Evolutionary conservation across 192 early-diverging fungal species (phyloP).

Genomic region (Rhizophagus clarus): DNA sequence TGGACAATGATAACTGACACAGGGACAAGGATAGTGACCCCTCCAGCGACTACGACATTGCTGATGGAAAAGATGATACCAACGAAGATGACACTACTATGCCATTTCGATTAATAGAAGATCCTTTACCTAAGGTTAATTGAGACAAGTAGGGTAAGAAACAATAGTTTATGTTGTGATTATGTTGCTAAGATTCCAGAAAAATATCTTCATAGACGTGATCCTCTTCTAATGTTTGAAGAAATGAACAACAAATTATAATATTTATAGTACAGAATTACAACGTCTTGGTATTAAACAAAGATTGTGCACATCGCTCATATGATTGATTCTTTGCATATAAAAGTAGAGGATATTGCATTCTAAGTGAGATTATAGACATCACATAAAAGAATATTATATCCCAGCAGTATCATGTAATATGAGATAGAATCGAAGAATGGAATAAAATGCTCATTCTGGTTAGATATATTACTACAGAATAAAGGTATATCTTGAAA

Average conservation of each 20-base stretch:
- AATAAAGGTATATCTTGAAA: not conserved
- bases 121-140: too few relatives aligned
- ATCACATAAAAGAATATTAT: not conserved
- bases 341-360: too few relatives aligned
- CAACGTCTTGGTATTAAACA: not conserved
- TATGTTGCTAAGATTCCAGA: not conserved
- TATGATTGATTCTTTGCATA: too few relatives aligned
- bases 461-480: not conserved
- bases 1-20: too few relatives aligned
- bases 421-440: not conserved
- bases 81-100: too few relatives aligned
- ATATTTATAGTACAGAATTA: slow-evolving; percentile 5
- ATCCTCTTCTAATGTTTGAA: slow-evolving; percentile 10
- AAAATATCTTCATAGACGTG: not conserved
- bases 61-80: too few relatives aligned
- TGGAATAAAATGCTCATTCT: not conserved
- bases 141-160: too few relatives aligned
- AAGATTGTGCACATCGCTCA: not conserved
- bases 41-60: too few relatives aligned
- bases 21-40: too few relatives aligned
- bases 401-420: not conserved
- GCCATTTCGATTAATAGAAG: too few relatives aligned
- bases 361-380: too few relatives aligned
- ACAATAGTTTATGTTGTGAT: too few relatives aligned
- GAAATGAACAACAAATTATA: slow-evolving; percentile 9